Base-by-base conservation (phyloP, 257 asterid species). In the Solanum ossicruentum region DNA sequence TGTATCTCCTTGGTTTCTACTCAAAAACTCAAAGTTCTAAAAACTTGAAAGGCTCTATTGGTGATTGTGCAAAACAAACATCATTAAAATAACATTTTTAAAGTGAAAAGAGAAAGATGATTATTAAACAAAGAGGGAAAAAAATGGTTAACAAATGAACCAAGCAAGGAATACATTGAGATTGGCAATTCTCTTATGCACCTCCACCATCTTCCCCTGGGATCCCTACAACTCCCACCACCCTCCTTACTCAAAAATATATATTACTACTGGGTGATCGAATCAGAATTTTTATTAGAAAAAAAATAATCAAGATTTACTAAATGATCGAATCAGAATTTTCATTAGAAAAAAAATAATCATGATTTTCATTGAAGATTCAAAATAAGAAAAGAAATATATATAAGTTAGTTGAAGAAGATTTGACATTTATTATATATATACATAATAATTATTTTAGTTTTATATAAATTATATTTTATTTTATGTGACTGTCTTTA, bases 101-200 rank as follows among this genome's bases (percentile, higher is more conserved):
- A 32, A 8, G 45, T 21, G 45, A 65, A 65, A 81, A 51, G 75
- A 84, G 26, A 63, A 36, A 5, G 41, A 36, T 36, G 60, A 85
- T 16, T 39, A 55, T 61, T 32, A 70, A 84, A 85, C 45, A 85
- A 85, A 69, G 11, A 72, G 26, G 41, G 26, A 18, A 56, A 51
- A 66, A 83, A 79, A 78, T 57, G 54, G 28, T 41, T 61, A 87
- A 83, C 83, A 82, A 84, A 82, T 73, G 43, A 83, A 47, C 80
- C 81, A 85, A 86, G 88, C 83, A 87, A 87, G 80, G 89, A 90
- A 89, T 89, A 89, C 91, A 88, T 90, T 85, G 93, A 87, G 83
- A 89, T 87, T 86, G 63, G 88, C 89, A 85, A 84, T 56, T 21
- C 23, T 12, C 73, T 77, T 82, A 79, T 63, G 32, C 85, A 83